Evolutionary conservation across 306 rosid species (phyloP), one percentile per base, ranked within the genome.

Genomic region (Ammopiptanthus mongolicus): DNA sequence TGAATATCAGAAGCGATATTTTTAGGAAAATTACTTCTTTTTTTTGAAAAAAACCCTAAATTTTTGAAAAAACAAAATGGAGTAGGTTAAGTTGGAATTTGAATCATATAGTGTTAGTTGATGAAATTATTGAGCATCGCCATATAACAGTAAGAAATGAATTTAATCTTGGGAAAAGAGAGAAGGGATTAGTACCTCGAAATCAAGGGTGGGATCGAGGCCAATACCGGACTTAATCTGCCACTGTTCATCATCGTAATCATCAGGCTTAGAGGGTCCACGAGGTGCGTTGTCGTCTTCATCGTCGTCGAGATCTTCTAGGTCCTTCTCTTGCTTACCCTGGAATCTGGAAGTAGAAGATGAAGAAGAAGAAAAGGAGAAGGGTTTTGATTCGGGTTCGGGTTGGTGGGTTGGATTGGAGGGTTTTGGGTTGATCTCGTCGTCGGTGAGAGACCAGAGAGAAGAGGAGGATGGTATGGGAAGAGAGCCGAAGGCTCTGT

Each of bases 221-320:
- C 99, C 99, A 80, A 95, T 92, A 60, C 85, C 59, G 18, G 90
- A 87, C 77, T 81, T 90, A 28, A 95, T 85, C 46, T 89, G 81
- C 99, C 97, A 95, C 78, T 90, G 87, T 78, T 91, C 96, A 23
- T 90, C 97, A 36, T 87, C 77, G 53, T 90, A 91, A 76, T 82
- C 98, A 51, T 86, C 84, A 0, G 96, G 96, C 82, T 79, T 71
- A 33, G 78, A 51, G 18, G 78, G 58, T 0, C 69, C 78, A 7
- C 75, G 63, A 5, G 71, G 65, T 50, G 65, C 79, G 21, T 68
- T 87, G 0, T 78, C 85, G 12, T 84, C 91, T 3, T 59, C 84
- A 17, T 78, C 87, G 0, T 80, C 85, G 22, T 84, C 87, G 61
- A 87, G 79, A 65, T 88, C 91, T 55, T 88, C 82, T 17, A 84